Base-by-base conservation (phyloP, 2,329 filamentous ascomycete species). In the Ampelomyces quisqualis region DNA sequence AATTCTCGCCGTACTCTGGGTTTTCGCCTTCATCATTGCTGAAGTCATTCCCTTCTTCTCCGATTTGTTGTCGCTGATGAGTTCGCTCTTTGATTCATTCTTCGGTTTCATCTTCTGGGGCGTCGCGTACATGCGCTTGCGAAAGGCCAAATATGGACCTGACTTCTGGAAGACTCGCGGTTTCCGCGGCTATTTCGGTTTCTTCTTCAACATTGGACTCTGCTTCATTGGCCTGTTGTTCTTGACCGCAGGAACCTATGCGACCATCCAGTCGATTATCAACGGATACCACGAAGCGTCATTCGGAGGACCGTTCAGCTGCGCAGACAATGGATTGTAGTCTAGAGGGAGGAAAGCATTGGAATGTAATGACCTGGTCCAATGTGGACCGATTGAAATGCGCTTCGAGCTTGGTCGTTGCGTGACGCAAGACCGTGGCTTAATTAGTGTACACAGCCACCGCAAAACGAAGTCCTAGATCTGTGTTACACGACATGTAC, bases 61-160 rank as follows among this genome's bases (percentile, higher is more conserved):
- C 7, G 89, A 89, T 46, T 73, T 78, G 51, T 68, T 79, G n/a
- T 83, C 82, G 4, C 74, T 89, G 47, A 87, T 90, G 84, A 86
- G 83, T n/a, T 88, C 88, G 3, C 78, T 95, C 1, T 95, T 95
- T 62, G 89, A 95, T 70, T 91, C 86, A 38, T 91, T 90, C 77
- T 91, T 91, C 58, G 90, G 90, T 17, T 96, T 95, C 75, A 95
- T 95, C 62, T 96, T 95, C 75, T 96, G 87, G 87, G 87, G 85
- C 9, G 78, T 88, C 1, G 87, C 86, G 1, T 91, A 88, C 62
- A 79, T 90, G 60, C 79, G 85, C 40, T 88, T 91, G 85, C 77
- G 86, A 33, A 72, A 72, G 14, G 84, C 79, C 1, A 84, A 88
- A 49, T 76, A 80, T 23, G 75, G 77, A 5, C 62, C 76, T 2